Conservation (phyloP, 305 asterid species). For the Plantago lanceolata region DNA sequence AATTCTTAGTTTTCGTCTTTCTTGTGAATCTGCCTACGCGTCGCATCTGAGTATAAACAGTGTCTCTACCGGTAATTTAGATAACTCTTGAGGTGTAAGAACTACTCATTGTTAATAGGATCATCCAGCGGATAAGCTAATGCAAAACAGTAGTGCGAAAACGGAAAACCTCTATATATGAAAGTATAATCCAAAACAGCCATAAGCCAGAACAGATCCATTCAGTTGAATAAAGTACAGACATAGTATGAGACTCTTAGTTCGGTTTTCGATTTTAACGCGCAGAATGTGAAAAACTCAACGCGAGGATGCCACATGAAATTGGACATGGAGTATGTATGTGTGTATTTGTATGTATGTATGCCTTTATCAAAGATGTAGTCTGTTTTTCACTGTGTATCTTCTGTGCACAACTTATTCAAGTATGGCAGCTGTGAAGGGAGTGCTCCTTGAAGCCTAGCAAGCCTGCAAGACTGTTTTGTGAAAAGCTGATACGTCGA, state of each 20-base stretch:
- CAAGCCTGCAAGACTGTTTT: constrained; percentile 76
- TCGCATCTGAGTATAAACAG: too few relatives aligned
- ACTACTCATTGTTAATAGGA: too few relatives aligned
- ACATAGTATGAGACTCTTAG: background rate
- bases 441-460: constrained; percentile 74
- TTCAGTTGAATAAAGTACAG: constrained; percentile 1
- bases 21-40: too few relatives aligned
- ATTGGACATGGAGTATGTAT: background rate
- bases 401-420: constrained; percentile 53
- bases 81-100: too few relatives aligned
- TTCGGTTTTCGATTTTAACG: background rate
- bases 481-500: constrained; percentile 64
- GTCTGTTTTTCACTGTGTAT: constrained; percentile 20
- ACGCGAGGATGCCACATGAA: background rate
- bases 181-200: background rate
- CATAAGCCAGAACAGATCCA: background rate
- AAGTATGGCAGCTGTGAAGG: constrained; percentile 58
- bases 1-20: too few relatives aligned
- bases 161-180: too few relatives aligned
- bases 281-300: background rate
- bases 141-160: too few relatives aligned
- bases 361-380: background rate
- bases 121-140: too few relatives aligned
- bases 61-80: too few relatives aligned
- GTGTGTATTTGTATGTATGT: background rate